Evolutionary conservation across 352 stramenopile species (phyloP), one percentile per base, ranked within the genome.

Genomic region (Phytophthora ohioensis): DNA sequence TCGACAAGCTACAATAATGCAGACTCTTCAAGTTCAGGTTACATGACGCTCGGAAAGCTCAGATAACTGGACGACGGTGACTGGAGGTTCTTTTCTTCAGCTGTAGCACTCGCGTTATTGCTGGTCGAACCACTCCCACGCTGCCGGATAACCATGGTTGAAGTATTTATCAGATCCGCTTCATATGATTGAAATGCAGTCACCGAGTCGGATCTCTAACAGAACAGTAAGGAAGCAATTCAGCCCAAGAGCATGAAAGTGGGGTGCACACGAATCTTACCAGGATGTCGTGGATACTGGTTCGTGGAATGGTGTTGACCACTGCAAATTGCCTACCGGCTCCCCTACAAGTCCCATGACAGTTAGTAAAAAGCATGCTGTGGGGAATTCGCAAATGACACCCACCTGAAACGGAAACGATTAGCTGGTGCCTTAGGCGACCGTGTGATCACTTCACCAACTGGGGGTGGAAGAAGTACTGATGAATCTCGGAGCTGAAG

Each of bases 321-420:
- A 71, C 81, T 34, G 81, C 66, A 45, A 88, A 92, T 63, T 92
- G 85, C 21, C 76, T 78, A 3, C 85, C 83, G 51, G 68, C 80
- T 21, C 85, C 82, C 61, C 78, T 88, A 39, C 21, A 47, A 53
- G 8, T 27, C 7, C 21, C 36, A 53, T 43, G 42, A 42, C 49
- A 31, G 15, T 60, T 56, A 69, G 48, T 35, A 35, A 53, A 30
- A 45, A 27, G 30, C 32, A 46, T 31, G 21, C 17, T 11, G 9
- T 36, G 5, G 49, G 27, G 9, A 27, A 21, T 41, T 47, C 32
- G 42, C 21, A 49, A 59, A 43, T 0, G 21, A 11, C 9, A 49
- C 57, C 76, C 34, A 87, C 80, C 78, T 78, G 38, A 92, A 91
- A 0, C 81, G 76, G 3, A 92, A 61, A 15, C 67, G 58, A 15